Conservation (phyloP, 2,329 filamentous ascomycete species). For the Rhynchosporium agropyri region DNA sequence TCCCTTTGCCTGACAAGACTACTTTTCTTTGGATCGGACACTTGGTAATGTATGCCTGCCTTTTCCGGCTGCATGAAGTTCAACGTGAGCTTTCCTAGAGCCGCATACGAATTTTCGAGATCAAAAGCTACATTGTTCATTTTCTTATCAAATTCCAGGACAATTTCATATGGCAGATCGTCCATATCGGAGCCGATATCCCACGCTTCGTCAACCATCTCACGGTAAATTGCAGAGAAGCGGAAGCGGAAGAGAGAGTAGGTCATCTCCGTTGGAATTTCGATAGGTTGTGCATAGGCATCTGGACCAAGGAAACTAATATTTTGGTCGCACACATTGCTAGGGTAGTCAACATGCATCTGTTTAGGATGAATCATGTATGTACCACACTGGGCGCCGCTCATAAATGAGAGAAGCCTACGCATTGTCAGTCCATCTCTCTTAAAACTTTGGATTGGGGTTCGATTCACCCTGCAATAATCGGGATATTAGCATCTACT, state of each 20-base stretch:
- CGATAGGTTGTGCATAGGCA: conserved; percentile 22
- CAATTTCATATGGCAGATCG: conserved; percentile 38
- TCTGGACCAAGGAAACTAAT: conserved; percentile 32
- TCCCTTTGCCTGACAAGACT: conserved; percentile 43
- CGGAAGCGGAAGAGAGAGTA: conserved; percentile 45
- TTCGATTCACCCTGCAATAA: not conserved
- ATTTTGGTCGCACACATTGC: conserved; percentile 44
- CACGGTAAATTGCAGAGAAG: conserved; percentile 44
- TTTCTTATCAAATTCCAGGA: conserved; percentile 43
- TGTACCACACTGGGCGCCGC: conserved; percentile 43
- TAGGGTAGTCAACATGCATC: conserved; percentile 45
- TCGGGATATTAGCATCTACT: too few relatives aligned
- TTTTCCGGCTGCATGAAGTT: conserved; percentile 9
- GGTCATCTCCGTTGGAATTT: conserved; percentile 43
- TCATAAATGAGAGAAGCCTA: conserved; percentile 43
- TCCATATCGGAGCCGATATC: conserved; percentile 32
- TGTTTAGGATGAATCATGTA: conserved; percentile 45
- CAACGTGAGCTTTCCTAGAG: conserved; percentile 4
- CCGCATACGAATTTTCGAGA: conserved; percentile 21
- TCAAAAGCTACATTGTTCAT: conserved; percentile 40
- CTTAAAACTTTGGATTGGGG: conserved; percentile 14
- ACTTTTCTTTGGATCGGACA: conserved; percentile 10
- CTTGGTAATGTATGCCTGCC: not conserved
- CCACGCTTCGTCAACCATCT: conserved; percentile 43
- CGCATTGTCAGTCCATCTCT: conserved; percentile 20